Evolutionary conservation across 208 protist species (phyloP), one percentile per base, ranked within the genome.

Genomic region (Crithidia thermophila): DNA sequence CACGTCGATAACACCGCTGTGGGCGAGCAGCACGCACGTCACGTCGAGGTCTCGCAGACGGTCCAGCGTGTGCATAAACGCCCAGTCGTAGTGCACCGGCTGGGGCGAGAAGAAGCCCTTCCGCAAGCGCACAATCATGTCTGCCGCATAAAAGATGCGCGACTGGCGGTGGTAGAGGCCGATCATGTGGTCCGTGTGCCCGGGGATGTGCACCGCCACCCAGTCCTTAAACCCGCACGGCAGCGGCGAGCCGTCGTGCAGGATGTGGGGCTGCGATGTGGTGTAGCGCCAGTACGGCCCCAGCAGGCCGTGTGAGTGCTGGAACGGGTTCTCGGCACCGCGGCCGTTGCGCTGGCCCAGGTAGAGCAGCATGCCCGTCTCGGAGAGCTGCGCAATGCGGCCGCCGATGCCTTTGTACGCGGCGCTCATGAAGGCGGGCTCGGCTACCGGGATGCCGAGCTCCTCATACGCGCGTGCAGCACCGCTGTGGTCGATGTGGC

Each of bases 181-280:
- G 11, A 88, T 57, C 78, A 85, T 82, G 58, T 88, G 78, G 14
- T 62, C 65, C 5, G 82, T 88, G 72, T 88, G 82, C 4, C 82
- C 82, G 21, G 82, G 75, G 33, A 78, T 71, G 57, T 73, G 76
- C 21, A 85, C 67, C 0, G 68, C 63, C 16, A 74, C 27, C 83
- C 79, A 89, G 60, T 85, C 79, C 2, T 81, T 62, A 59, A 83
- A 85, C 4, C 72, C 75, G 30, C 57, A 56, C 23, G 79, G 83
- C 30, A 85, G 83, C 16, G 67, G 28, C 13, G 63, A 47, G 28
- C 68, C 69, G 51, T 85, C 66, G 13, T 45, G 49, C 34, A 79
- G n/a, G 4, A 68, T 11, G 23, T 63, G 23, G 4, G 43, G 39
- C 11, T 66, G 27, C 16, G 66, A 16, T 1, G 64, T 55, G 28